phyloP scores from a whole-genome alignment of 2,329 filamentous ascomycete species.

The Fusarium goolgardi region DNA sequence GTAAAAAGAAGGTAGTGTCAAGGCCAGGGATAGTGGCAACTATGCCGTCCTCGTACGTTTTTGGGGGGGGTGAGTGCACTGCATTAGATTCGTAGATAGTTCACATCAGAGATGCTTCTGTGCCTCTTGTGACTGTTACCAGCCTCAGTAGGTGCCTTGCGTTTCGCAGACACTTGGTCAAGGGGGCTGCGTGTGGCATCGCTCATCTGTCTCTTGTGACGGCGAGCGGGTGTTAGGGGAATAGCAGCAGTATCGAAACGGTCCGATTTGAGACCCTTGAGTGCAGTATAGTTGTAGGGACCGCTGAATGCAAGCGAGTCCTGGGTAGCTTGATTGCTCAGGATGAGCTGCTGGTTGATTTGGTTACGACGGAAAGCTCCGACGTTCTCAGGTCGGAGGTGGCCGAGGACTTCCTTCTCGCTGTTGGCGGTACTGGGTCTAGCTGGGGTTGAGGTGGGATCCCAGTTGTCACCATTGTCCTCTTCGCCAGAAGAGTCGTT shows the following conservation, averaged over 20 bases:
- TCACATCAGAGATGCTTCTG: conserved; percentile 69
- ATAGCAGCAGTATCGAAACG: conserved; percentile 73
- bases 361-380: conserved; percentile 81
- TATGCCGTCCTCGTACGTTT: conserved; percentile 63
- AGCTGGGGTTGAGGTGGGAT: conserved; percentile 63
- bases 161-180: conserved; percentile 62
- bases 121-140: conserved; percentile 64
- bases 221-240: conserved; percentile 75
- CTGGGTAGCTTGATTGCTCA: conserved; percentile 69
- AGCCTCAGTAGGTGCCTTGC: conserved; percentile 63
- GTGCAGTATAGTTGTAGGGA: conserved; percentile 68
- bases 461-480: conserved; percentile 62
- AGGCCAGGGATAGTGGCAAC: conserved; percentile 59
- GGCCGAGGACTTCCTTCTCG: conserved; percentile 64
- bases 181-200: conserved; percentile 63
- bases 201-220: conserved; percentile 62
- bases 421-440: conserved; percentile 62
- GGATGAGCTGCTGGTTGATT: conserved; percentile 70
- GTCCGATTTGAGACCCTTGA: conserved; percentile 73
- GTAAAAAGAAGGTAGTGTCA: conserved; percentile 42
- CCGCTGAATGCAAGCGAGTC: conserved; percentile 72
- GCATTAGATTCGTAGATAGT: conserved; percentile 58
- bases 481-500: conserved; percentile 70
- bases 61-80: conserved; percentile 28
- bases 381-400: conserved; percentile 74